Evolutionary conservation across 129 eudicot species (phyloP).

Genomic region (Chrysanthemum lavandulifolium): DNA sequence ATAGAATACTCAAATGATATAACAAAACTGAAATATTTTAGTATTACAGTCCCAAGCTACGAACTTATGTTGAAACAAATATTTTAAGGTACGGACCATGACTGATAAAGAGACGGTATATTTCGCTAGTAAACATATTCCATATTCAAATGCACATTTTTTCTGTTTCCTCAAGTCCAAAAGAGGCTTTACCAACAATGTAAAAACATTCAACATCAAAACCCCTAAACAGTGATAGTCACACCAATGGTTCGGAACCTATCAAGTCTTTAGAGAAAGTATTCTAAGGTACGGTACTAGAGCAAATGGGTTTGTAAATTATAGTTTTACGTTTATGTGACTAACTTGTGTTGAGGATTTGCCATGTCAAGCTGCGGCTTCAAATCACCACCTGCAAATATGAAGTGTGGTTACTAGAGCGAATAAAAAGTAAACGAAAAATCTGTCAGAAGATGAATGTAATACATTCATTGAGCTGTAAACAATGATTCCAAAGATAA

Average conservation of each 20-base stretch:
- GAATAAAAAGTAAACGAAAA: not conserved
- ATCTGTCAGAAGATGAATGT: not conserved
- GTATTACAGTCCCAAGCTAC: too few relatives aligned
- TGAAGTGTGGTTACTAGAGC: not conserved
- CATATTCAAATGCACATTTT: too few relatives aligned
- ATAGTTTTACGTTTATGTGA: conserved; percentile 27
- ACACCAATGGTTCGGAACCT: not conserved
- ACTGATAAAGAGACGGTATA: too few relatives aligned
- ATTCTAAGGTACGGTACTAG: not conserved
- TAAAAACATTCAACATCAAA: too few relatives aligned
- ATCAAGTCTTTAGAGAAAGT: not conserved
- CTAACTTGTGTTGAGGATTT: conserved; percentile 93
- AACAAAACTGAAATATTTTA: too few relatives aligned
- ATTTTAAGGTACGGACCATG: too few relatives aligned
- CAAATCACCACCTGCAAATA: too few relatives aligned
- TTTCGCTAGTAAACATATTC: too few relatives aligned
- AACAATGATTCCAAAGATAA: not conserved
- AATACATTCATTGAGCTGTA: not conserved
- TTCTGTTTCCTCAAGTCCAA: not conserved
- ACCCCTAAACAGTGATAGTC: too few relatives aligned
- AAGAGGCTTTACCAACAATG: too few relatives aligned
- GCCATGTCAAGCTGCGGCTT: conserved; percentile 66
- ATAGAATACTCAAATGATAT: too few relatives aligned
- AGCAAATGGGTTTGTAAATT: conserved; percentile 9
- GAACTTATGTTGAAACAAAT: too few relatives aligned